Percentiles rank a stretch among this genome's conserved stretches.
Evolutionary conservation across 768 basidiomycete genomes (phyloP).

Genomic region (Tephrocybe sp.): DNA sequence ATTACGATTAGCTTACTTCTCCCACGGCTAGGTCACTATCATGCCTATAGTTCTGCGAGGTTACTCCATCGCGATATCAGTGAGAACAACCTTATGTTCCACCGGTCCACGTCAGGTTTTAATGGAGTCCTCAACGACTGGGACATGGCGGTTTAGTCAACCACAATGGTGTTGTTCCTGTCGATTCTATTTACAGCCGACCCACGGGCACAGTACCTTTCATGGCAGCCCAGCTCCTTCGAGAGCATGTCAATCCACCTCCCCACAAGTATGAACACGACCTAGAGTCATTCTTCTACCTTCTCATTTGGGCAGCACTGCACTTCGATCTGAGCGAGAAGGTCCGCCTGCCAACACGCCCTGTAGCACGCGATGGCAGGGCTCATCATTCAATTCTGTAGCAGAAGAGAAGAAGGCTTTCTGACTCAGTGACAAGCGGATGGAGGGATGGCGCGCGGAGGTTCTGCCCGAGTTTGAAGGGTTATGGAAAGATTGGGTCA

Average conservation of each 20-base stretch:
- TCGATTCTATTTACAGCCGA: neutral
- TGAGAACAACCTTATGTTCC: slow-evolving; percentile 30
- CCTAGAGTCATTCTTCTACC: slow-evolving; percentile 26
- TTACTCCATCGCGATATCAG: slow-evolving; percentile 32
- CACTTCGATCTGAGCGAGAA: too few species aligned
- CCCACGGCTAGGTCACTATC: too few species aligned
- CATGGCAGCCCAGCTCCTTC: slow-evolving; percentile 27
- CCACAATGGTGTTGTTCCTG: neutral
- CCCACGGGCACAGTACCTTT: slow-evolving; percentile 29
- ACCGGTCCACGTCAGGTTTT: neutral
- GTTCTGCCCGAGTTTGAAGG: too few species aligned
- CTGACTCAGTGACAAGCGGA: too few species aligned
- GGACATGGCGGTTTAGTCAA: slow-evolving; percentile 25
- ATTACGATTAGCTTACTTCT: too few species aligned
- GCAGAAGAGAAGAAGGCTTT: too few species aligned
- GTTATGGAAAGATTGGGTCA: too few species aligned
- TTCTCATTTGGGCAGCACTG: too few species aligned
- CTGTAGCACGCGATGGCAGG: too few species aligned
- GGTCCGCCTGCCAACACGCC: too few species aligned
- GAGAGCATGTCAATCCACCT: slow-evolving; percentile 10
- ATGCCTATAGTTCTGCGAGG: neutral
- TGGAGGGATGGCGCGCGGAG: too few species aligned
- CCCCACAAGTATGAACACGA: slow-evolving; percentile 25
- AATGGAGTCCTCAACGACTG: slow-evolving; percentile 28
- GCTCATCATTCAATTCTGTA: too few species aligned